Evolutionary conservation across 768 basidiomycete genomes (phyloP).

Genomic region (Russula dissimulans): DNA sequence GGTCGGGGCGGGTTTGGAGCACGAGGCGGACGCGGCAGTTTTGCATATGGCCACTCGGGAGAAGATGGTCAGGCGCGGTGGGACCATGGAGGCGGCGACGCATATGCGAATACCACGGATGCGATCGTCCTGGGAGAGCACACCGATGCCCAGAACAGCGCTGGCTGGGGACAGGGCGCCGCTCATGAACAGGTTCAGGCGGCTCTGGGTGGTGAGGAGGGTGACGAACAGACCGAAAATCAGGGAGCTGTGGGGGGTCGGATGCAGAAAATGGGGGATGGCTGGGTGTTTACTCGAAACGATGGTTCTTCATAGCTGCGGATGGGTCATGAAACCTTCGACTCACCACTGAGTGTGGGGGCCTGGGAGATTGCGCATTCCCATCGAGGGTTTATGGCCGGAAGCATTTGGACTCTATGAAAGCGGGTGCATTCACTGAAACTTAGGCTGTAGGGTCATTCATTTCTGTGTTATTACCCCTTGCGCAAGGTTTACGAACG

Average conservation of each 20-base stretch:
- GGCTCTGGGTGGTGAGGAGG: slow-evolving; percentile 3
- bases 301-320: slow-evolving; percentile 18
- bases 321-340: slow-evolving; percentile 16
- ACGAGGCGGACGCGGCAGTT: slow-evolving; percentile 22
- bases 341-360: background rate
- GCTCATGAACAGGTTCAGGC: background rate
- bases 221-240: background rate
- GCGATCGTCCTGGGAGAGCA: slow-evolving; percentile 52
- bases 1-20: slow-evolving; percentile 4
- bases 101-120: slow-evolving; percentile 36
- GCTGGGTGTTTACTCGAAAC: slow-evolving; percentile 57
- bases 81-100: slow-evolving; percentile 30
- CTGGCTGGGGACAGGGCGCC: slow-evolving; percentile 15
- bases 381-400: background rate
- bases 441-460: too few species aligned
- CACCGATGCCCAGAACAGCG: slow-evolving; percentile 20
- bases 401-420: background rate
- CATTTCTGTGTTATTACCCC: too few species aligned
- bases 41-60: slow-evolving; percentile 40
- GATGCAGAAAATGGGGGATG: slow-evolving; percentile 65
- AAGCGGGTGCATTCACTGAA: background rate
- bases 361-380: background rate
- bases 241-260: slow-evolving; percentile 22
- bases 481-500: too few species aligned
- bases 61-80: slow-evolving; percentile 28